phyloP scores from a whole-genome alignment of 2,329 filamentous ascomycete genomes.

The Hypoxylon sp. region DNA sequence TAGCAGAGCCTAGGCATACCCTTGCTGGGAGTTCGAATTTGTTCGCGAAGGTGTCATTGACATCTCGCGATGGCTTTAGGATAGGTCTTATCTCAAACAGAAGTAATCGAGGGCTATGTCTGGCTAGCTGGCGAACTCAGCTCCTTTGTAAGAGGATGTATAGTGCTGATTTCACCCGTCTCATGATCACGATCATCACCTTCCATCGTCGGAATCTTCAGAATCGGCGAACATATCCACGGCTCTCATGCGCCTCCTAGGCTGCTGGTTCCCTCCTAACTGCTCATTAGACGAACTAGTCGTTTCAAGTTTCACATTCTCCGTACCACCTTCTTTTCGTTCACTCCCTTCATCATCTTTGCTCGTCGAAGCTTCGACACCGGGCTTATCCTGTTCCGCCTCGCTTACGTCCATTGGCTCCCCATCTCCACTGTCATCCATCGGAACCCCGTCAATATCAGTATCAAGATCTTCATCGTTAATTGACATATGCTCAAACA shows the following conservation, averaged over 20 bases:
- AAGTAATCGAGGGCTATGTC: neutral
- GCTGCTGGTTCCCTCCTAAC: conserved; percentile 52
- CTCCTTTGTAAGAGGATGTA: neutral
- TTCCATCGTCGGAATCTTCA: conserved; percentile 64
- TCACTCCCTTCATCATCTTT: conserved; percentile 44
- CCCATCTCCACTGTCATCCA: conserved; percentile 52
- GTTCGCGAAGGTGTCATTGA: neutral
- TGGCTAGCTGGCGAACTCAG: neutral
- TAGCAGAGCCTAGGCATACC: neutral
- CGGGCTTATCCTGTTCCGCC: conserved; percentile 46
- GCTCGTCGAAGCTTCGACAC: conserved; percentile 28
- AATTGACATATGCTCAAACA: conserved; percentile 63
- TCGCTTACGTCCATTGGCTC: conserved; percentile 55
- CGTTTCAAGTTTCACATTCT: conserved; percentile 46
- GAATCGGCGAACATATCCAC: conserved; percentile 91
- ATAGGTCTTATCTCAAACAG: neutral
- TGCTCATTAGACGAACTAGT: conserved; percentile 48
- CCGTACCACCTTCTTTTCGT: conserved; percentile 50
- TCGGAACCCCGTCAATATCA: conserved; percentile 63
- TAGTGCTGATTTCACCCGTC: conserved; percentile 4
- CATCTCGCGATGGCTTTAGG: neutral
- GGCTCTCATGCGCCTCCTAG: conserved; percentile 77
- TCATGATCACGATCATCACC: conserved; percentile 39
- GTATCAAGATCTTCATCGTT: conserved; percentile 65
- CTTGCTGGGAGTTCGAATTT: neutral